Base-by-base conservation (phyloP, 2,329 filamentous ascomycete species). In the Falciphora oryzae region DNA sequence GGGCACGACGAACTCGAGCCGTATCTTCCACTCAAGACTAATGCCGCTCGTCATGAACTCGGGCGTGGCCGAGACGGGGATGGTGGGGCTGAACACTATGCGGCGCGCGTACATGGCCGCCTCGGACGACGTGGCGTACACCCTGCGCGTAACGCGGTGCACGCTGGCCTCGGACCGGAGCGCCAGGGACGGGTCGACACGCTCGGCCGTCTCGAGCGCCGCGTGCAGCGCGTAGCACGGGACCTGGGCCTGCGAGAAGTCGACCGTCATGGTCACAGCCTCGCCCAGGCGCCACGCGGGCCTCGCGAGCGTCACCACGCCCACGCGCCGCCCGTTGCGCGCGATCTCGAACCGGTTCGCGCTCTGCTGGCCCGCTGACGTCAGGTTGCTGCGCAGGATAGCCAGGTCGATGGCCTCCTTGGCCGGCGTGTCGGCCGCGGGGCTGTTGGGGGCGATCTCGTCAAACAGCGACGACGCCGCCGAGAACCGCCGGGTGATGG, bases 261-360 rank as follows among this genome's bases (percentile, higher is more conserved):
- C 93, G 66, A 99, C 85, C 0, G 88, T 90, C 69, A 92, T 89
- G 16, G 88, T 91, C 59, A 98, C 87, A 0, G 89, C 88, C 75
- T 99, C 95, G 65, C 95, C 95, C 1, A 99, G 81, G 59, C 93
- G 85, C 78, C 96, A 97, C 0, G 93, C 88, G 0, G 95, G 92
- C 13, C 95, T 88, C 6, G 93, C 90, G 38, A 99, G 84, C 77
- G 93, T 93, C 64, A 99, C 86, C 7, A 96, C 92, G 3, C 91
- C 94, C 16, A 99, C 93, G n/a, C 89, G 89, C 65, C 89, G 88
- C n/a, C 93, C 93, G 71, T 93, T 93, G 18, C 94, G 90, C 16
- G 94, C 89, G 73, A 99, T 98, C 73, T 97, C 93, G 74, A 98
- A 99, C 56, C 93, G 88, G 71, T 97, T 97, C n/a, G 89, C 86